Conservation (phyloP, 2,329 filamentous ascomycete genomes). For the Epicoccum sorghinum region DNA sequence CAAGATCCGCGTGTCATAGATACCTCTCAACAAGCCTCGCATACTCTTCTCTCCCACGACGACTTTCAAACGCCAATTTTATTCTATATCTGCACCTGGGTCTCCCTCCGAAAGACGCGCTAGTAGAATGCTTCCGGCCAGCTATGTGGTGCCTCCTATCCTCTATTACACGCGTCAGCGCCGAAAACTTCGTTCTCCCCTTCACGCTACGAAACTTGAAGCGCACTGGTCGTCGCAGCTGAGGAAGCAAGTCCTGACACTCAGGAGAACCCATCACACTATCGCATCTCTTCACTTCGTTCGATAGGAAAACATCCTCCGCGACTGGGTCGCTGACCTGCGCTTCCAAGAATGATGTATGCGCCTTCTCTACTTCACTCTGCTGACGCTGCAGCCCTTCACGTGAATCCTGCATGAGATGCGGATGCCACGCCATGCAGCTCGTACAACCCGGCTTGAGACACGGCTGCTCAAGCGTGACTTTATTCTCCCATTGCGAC, state of each 20-base stretch:
- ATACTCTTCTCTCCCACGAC: too few relatives aligned
- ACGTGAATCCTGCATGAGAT: background rate
- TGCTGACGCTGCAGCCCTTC: too few relatives aligned
- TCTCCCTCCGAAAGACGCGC: too few relatives aligned
- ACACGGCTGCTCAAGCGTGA: constrained; percentile 24
- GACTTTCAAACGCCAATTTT: too few relatives aligned
- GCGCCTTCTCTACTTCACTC: background rate
- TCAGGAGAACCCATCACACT: background rate
- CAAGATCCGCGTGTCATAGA: too few relatives aligned
- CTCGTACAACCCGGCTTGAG: constrained; percentile 19
- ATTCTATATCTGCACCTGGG: too few relatives aligned
- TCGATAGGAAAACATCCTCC: too few relatives aligned
- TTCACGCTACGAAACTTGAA: background rate
- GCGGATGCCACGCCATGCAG: constrained; percentile 22
- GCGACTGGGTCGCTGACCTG: background rate
- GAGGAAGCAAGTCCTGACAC: background rate
- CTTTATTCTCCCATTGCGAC: background rate
- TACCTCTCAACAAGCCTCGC: too few relatives aligned
- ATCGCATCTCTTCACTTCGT: background rate
- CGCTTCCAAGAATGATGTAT: too few relatives aligned
- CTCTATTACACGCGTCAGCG: background rate
- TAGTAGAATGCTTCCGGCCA: too few relatives aligned
- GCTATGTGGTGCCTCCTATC: too few relatives aligned
- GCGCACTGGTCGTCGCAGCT: background rate
- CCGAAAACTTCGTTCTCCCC: constrained; percentile 6